Conservation (phyloP, 306 rosid species). For the Acmispon strigosus region DNA sequence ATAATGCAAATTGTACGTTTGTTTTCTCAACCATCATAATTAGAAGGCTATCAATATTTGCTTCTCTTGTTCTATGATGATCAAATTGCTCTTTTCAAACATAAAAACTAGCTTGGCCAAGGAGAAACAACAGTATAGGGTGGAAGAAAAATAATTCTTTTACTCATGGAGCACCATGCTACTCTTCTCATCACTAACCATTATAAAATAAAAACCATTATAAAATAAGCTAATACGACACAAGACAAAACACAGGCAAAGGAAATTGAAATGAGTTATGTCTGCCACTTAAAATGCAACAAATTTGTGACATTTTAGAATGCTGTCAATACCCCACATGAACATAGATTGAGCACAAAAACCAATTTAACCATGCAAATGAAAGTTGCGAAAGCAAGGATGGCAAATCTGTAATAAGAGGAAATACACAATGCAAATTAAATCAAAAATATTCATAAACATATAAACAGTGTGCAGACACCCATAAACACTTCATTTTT, state of each 20-base stretch:
- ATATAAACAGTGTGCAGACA: too few species aligned
- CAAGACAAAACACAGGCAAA: conserved; percentile 18
- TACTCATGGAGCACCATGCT: conserved; percentile 1
- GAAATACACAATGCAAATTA: not conserved
- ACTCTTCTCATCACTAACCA: not conserved
- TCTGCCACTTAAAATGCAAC: conserved; percentile 58
- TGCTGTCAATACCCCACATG: conserved; percentile 38
- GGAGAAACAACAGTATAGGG: conserved; percentile 15
- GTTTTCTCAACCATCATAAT: conserved; percentile 35
- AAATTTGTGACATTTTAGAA: conserved; percentile 27
- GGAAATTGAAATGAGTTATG: conserved; percentile 35
- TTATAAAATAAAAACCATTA: conserved; percentile 10
- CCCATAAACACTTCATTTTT: too few species aligned
- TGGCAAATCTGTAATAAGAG: conserved; percentile 44
- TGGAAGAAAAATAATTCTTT: not conserved
- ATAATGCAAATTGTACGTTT: conserved; percentile 33
- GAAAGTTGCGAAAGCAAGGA: not conserved
- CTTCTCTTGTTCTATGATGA: not conserved
- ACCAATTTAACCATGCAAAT: conserved; percentile 23
- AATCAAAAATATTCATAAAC: too few species aligned
- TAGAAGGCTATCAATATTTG: not conserved
- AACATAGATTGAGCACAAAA: conserved; percentile 36
- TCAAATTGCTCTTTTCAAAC: conserved; percentile 4
- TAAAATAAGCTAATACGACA: conserved; percentile 3
- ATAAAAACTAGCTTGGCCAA: not conserved